Evolutionary conservation across 2,329 filamentous ascomycete genomes (phyloP).

Genomic region (Claviceps lovelessii): DNA sequence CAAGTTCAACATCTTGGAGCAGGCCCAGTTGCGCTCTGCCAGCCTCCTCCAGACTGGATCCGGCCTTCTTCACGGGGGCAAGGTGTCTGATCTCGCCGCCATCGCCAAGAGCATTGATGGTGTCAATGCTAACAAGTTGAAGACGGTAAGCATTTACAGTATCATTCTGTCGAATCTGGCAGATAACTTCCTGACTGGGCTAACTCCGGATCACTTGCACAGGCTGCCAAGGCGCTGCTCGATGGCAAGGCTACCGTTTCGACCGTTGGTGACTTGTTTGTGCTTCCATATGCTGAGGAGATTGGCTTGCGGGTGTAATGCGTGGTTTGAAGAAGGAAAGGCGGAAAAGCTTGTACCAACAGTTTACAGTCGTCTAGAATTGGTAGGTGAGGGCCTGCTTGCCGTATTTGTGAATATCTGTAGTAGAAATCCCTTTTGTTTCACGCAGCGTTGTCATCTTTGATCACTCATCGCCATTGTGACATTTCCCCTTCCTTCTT

Average conservation of each 20-base stretch:
- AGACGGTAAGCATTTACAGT: conserved; percentile 50
- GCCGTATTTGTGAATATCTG: conserved; percentile 30
- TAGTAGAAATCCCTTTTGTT: conserved; percentile 28
- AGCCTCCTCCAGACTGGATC: conserved; percentile 75
- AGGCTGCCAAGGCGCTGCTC: conserved; percentile 81
- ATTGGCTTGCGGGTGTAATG: conserved; percentile 86
- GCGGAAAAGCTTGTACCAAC: conserved; percentile 28
- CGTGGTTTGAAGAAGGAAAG: conserved; percentile 13
- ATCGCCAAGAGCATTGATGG: conserved; percentile 64
- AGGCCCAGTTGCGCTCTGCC: conserved; percentile 60
- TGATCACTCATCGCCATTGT: background rate
- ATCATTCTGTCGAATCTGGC: background rate
- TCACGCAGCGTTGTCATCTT: conserved; percentile 7
- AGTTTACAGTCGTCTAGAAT: conserved; percentile 25
- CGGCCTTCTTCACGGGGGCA: conserved; percentile 65
- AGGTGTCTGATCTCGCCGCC: conserved; percentile 71
- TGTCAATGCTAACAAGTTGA: conserved; percentile 72
- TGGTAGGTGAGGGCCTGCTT: conserved; percentile 14
- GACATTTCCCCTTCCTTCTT: background rate
- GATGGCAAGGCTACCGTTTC: conserved; percentile 81
- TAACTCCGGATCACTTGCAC: conserved; percentile 23
- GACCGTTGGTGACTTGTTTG: conserved; percentile 79
- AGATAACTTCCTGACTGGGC: conserved; percentile 6
- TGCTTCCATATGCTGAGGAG: conserved; percentile 85
- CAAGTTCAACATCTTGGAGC: conserved; percentile 81